Conservation (phyloP, 2,329 filamentous ascomycete genomes). For the Chaetomiaceae sp. region DNA sequence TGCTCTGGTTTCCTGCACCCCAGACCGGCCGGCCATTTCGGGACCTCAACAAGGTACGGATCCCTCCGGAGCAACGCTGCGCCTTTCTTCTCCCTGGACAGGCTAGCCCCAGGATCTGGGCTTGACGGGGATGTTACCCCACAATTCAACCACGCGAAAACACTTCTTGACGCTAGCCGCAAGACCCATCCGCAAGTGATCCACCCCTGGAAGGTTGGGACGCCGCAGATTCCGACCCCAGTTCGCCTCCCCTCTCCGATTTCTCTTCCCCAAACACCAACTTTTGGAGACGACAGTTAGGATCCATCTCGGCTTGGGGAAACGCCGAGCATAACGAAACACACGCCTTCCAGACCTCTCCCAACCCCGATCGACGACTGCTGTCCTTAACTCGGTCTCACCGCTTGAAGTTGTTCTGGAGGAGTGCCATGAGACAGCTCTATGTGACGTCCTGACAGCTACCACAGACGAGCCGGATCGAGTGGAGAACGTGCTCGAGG, state of each 20-base stretch:
- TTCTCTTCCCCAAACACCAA: constrained; percentile 16
- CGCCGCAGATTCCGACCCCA: constrained; percentile 16
- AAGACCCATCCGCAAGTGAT: constrained; percentile 5
- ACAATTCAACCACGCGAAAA: constrained; percentile 17
- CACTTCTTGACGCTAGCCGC: constrained; percentile 10
- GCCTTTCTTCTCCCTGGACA: background rate
- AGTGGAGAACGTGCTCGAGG: constrained; percentile 19
- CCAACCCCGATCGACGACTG: background rate
- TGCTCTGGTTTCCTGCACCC: background rate
- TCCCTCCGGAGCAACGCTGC: background rate
- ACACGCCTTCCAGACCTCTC: background rate
- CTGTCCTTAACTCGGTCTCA: background rate
- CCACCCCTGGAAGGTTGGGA: constrained; percentile 10
- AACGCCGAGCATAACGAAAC: background rate
- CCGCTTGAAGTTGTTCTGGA: background rate
- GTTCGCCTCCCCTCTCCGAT: constrained; percentile 17
- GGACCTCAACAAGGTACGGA: background rate
- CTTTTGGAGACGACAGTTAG: constrained; percentile 12
- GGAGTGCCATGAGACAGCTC: constrained; percentile 7
- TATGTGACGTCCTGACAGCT: constrained; percentile 11
- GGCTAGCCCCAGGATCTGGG: background rate
- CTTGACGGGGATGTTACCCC: constrained; percentile 13
- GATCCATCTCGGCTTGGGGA: background rate
- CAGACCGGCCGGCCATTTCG: background rate
- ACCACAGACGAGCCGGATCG: constrained; percentile 17